Base-by-base conservation (phyloP, 2,329 filamentous ascomycete species). In the Fusarium succisae region DNA sequence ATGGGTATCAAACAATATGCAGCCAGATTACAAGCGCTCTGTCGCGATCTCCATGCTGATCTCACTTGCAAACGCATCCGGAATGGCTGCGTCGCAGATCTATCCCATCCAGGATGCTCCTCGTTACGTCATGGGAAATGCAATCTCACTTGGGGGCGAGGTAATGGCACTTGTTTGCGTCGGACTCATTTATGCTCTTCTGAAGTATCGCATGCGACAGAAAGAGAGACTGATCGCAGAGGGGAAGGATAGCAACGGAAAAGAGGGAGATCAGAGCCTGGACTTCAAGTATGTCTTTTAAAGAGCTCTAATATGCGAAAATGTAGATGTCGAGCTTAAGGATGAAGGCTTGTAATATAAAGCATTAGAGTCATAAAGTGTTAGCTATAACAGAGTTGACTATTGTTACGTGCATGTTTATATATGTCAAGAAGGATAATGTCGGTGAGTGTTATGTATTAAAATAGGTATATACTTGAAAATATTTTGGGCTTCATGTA, bases 1-100 rank as follows among this genome's bases (percentile, higher is more conserved):
- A 41, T 87, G 86, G 86, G 75, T 87, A 9, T 86, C 85, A 26
- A 85, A 85, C 48, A 87, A 87, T 39, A 79, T 84, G 4, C 84
- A 85, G 10, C 83, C 83, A 4, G 85, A 88, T 48, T 86, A 86
- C 76, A 83, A 85, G 32, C 83, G 86, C 22, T 85, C 86, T 0
- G 81, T 86, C 0, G 85, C 82, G 8, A 82, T 87, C 17, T 85
- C 85, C 0, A 76, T 85, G 35, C 82, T 86, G 15, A 83, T 86
- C 57, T 86, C 85, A 0, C 81, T 88, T 2, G 86, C 83, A 3
- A 88, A 88, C 38, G 83, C 82, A 4, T 85, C 85, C 0, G 86
- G 86, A 17, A 83, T 87, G 14, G 84, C 86, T 2, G 84, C 85
- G 1, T 85, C 85, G 0, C 86, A 87, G 67, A 82, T 87, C 1